These are phyloP conservation scores for Prunella vulgaris DNA, from an alignment of 257 asterid genomes.

Conservation along the genomic window DNA sequence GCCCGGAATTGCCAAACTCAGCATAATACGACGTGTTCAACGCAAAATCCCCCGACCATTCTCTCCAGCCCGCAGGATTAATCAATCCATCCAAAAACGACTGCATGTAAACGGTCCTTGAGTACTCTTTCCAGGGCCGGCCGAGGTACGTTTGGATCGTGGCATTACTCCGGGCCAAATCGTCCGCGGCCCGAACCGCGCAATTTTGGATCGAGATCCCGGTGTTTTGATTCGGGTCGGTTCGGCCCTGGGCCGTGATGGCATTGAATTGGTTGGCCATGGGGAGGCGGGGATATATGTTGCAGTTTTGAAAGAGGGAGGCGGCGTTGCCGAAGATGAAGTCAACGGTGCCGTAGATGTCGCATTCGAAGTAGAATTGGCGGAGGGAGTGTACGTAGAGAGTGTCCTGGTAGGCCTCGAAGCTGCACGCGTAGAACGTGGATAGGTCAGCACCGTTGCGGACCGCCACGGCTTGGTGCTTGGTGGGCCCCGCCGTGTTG, in stretches of 20 bases:
- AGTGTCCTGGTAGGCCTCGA: conserved; percentile 78
- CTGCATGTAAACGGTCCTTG: conserved; percentile 55
- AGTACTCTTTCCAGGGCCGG: conserved; percentile 77
- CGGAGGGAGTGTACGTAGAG: conserved; percentile 68
- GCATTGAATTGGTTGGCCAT: conserved; percentile 54
- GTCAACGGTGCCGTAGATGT: conserved; percentile 75
- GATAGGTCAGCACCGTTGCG: conserved; percentile 69
- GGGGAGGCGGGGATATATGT: conserved; percentile 59
- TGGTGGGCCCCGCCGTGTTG: conserved; percentile 76
- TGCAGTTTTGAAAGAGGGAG: conserved; percentile 55
- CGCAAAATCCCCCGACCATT: conserved; percentile 67
- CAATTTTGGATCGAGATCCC: conserved; percentile 69
- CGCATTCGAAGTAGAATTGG: conserved; percentile 64
- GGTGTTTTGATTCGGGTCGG: conserved; percentile 74
- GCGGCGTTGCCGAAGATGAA: conserved; percentile 86
- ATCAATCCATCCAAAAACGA: conserved; percentile 38
- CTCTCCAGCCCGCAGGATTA: conserved; percentile 52
- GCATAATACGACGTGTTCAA: conserved; percentile 64
- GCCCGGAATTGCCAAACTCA: conserved; percentile 54
- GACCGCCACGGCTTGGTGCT: conserved; percentile 80
- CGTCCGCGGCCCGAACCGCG: conserved; percentile 42
- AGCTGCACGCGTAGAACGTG: conserved; percentile 71
- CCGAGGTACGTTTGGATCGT: conserved; percentile 49
- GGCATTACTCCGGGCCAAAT: conserved; percentile 31
- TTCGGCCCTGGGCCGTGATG: conserved; percentile 74